Conservation (phyloP, 2,329 filamentous ascomycete genomes). For the Hymenoscyphus occultus region DNA sequence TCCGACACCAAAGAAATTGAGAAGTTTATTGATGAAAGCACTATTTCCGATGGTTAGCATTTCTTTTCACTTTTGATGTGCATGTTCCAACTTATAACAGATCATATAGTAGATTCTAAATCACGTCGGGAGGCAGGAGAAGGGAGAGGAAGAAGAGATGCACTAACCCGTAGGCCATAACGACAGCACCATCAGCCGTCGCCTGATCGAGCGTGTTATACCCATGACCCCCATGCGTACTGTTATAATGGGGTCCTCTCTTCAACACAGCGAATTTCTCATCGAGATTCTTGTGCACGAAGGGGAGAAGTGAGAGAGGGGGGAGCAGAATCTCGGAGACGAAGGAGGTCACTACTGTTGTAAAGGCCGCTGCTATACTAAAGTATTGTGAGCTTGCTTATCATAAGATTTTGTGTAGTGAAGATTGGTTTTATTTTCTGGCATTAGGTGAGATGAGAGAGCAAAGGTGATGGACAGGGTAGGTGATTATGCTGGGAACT, state of each 20-base stretch:
- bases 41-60: conserved; percentile 34
- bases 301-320: conserved; percentile 64
- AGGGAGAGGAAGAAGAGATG: background rate
- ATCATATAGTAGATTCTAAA: background rate
- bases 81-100: background rate
- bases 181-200: conserved; percentile 66
- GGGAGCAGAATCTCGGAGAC: conserved; percentile 70
- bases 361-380: conserved; percentile 69
- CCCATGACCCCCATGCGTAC: conserved; percentile 42
- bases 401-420: no score
- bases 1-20: conserved; percentile 66
- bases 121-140: background rate
- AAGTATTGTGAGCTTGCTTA: background rate
- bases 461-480: background rate
- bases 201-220: conserved; percentile 72
- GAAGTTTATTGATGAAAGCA: conserved; percentile 59
- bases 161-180: conserved; percentile 66
- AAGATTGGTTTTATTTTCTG: no score
- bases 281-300: conserved; percentile 67
- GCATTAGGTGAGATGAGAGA: conserved; percentile 1
- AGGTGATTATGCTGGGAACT: background rate
- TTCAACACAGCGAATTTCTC: conserved; percentile 69
- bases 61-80: no score
- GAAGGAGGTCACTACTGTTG: conserved; percentile 67
- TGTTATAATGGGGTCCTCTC: conserved; percentile 51